phyloP scores from a whole-genome alignment of 129 eudicot species.

The Apium graveolens region DNA sequence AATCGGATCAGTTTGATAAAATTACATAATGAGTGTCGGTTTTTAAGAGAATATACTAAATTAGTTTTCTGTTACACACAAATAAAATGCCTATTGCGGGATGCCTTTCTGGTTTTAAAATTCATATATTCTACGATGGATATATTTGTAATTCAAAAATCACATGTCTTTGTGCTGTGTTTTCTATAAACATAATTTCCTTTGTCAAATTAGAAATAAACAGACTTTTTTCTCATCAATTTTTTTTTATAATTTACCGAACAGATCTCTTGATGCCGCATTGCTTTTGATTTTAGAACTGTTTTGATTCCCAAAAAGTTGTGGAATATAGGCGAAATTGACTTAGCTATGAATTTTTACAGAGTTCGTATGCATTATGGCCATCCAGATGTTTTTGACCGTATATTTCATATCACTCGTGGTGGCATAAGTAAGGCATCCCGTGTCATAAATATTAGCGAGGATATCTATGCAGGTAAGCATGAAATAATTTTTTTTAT shows the following conservation, averaged over 20 bases:
- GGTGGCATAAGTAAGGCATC: constrained; percentile 99
- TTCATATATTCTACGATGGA: neutral
- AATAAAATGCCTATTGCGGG: neutral
- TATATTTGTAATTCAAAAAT: too few species aligned
- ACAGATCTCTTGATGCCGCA: neutral
- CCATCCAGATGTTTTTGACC: constrained; percentile 95
- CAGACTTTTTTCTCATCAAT: neutral
- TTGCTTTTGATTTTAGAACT: neutral
- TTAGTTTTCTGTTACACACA: neutral
- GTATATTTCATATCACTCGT: constrained; percentile 87
- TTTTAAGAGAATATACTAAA: neutral
- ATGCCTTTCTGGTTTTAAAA: too few species aligned
- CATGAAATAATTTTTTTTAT: neutral
- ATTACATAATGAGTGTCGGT: neutral
- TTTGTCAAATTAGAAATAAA: too few species aligned
- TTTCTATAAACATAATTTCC: neutral
- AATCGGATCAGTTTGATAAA: neutral
- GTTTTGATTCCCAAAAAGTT: neutral
- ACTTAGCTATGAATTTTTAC: constrained; percentile 23
- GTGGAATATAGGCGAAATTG: neutral
- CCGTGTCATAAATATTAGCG: constrained; percentile 92
- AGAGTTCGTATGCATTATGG: constrained; percentile 99
- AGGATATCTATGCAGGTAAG: constrained; percentile 81
- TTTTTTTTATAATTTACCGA: neutral
- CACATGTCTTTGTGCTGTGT: neutral